Base-by-base conservation (phyloP, 2,329 filamentous ascomycete species). In the Claviceps pusilla region DNA sequence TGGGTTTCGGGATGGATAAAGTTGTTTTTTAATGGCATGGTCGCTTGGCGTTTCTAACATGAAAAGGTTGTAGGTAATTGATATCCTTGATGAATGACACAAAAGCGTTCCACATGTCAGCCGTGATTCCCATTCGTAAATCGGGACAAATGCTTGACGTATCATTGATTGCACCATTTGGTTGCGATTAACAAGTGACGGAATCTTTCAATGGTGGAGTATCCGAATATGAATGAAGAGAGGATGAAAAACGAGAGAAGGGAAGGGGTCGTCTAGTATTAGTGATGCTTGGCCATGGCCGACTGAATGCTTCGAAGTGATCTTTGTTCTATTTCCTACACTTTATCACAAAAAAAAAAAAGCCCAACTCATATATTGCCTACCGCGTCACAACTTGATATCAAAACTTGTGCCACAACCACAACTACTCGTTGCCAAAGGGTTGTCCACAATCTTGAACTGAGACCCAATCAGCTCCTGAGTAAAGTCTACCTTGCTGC, bases 351-450 rank as follows among this genome's bases (percentile, higher is more conserved):
- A 31, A 10, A 7, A 4, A 7, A 4, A n/a, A 14, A 4, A 3
- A 9, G n/a, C 24, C 24, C 43, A 7, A 19, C 7, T 14, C 12
- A 33, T 29, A 5, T 4, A 43, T 16, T 19, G 11, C 31, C 31
- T 50, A 45, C 9, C 19, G 33, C 31, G 9, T 59, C 71, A 83
- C 67, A 79, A 70, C 66, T 90, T 89, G 60, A 97, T 89, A 71
- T 97, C 93, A 70, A 98, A 98, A 67, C 91, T 97, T 16, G 91
- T 96, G 7, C 93, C 93, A 69, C 93, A 98, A 1, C 93, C 93
- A 73, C 93, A 98, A 68, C 87, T 95, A 70, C 90, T 97, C 55
- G 86, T 89, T 4, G 93, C 93, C 45, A 82, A 75, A 0, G 93
- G 93, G 65, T 97, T 98, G 62, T 95, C 90, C 57, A 89, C 84